Conservation (phyloP, 371 early-diverging fungal species). For the Basidiobolus meristosporus region DNA sequence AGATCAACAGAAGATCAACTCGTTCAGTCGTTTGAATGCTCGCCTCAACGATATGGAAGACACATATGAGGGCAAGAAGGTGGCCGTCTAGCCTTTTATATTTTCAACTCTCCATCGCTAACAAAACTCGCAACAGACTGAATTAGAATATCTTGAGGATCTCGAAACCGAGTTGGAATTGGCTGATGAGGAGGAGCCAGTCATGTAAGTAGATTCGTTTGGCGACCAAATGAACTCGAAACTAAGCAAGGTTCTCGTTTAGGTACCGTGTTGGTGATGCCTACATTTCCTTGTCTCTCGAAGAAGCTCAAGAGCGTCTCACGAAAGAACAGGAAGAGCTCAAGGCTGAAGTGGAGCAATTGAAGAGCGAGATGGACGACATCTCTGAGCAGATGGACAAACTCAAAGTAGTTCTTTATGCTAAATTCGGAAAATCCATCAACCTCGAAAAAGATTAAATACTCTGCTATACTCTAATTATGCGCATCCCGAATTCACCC, state of each 20-base stretch:
- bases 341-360: conserved; percentile 29
- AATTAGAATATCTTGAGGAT: conserved; percentile 86
- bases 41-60: conserved; percentile 63
- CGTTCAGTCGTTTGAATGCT: conserved; percentile 70
- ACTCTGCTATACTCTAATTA: background rate
- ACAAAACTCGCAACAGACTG: conserved; percentile 20
- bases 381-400: conserved; percentile 56
- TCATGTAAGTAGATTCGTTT: conserved; percentile 13
- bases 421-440: conserved; percentile 83
- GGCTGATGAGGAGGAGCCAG: conserved; percentile 74
- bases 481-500: no score
- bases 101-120: background rate
- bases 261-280: conserved; percentile 80
- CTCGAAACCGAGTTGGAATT: conserved; percentile 77
- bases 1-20: conserved; percentile 88
- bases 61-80: conserved; percentile 60
- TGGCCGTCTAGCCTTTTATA: conserved; percentile 5
- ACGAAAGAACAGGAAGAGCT: conserved; percentile 34
- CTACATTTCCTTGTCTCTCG: conserved; percentile 56
- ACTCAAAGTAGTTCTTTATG: conserved; percentile 72
- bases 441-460: conserved; percentile 70
- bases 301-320: conserved; percentile 50
- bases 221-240: no score
- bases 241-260: background rate
- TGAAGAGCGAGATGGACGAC: conserved; percentile 42